A percentile compares a stretch with the other conserved stretches of the same genome.
Conservation (phyloP, 108 stramenopile species). For the Phaeodactylum tricornutum region DNA sequence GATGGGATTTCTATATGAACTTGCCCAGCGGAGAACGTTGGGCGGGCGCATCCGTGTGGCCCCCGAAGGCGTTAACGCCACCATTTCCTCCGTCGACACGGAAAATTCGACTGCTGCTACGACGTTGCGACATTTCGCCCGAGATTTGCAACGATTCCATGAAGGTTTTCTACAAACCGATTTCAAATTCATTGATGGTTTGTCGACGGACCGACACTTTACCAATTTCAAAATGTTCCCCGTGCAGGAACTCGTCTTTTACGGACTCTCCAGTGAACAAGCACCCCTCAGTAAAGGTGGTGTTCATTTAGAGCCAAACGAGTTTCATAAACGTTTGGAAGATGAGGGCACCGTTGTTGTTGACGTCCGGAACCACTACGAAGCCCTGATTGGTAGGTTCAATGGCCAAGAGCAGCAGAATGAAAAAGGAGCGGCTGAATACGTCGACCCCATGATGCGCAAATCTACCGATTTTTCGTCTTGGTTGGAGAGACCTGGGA, state of each 20-base stretch:
- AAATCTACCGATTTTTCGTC: slow-evolving; percentile 79
- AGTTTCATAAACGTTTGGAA: slow-evolving; percentile 74
- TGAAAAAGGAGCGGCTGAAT: slow-evolving; percentile 35
- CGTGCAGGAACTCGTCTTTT: slow-evolving; percentile 86
- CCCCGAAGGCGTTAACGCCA: slow-evolving; percentile 73
- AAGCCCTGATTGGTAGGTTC: slow-evolving; percentile 74
- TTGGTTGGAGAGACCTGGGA: slow-evolving; percentile 62
- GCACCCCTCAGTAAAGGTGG: slow-evolving; percentile 50
- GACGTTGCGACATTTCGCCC: slow-evolving; percentile 50
- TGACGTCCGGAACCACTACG: slow-evolving; percentile 90
- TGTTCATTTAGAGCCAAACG: slow-evolving; percentile 68
- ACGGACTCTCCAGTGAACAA: slow-evolving; percentile 56
- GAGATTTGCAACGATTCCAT: slow-evolving; percentile 61
- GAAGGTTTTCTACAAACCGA: slow-evolving; percentile 53
- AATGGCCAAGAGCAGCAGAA: slow-evolving; percentile 30
- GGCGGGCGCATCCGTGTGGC: slow-evolving; percentile 79
- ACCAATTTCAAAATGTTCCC: slow-evolving; percentile 82
- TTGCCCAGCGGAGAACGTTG: slow-evolving; percentile 35
- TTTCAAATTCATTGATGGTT: slow-evolving; percentile 75
- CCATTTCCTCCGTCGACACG: slow-evolving; percentile 48
- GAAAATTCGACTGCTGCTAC: slow-evolving; percentile 22
- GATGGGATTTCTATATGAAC: slow-evolving; percentile 35
- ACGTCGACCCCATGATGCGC: slow-evolving; percentile 85
- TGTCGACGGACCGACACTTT: slow-evolving; percentile 74
- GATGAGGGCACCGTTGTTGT: slow-evolving; percentile 64